Base-by-base conservation (phyloP, 2,329 filamentous ascomycete genomes). In the Cordyceps cateniannulata region DNA sequence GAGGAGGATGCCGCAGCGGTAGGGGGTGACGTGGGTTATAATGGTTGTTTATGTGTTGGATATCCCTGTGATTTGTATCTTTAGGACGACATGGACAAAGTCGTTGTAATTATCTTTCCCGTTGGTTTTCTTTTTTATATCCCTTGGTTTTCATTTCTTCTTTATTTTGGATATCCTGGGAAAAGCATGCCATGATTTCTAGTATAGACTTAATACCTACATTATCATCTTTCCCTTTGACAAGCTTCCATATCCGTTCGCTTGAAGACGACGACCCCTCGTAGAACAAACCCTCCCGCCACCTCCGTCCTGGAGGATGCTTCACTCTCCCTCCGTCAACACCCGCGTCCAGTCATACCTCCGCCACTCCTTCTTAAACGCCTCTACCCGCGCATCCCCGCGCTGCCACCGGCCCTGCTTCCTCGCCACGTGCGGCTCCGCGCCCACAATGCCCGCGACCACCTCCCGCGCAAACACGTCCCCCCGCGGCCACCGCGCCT, bases 381-480 rank as follows among this genome's bases (percentile, higher is more conserved):
- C 84, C 3, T 93, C 91, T 1, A 89, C 79, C 66, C 93, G 81
- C 40, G 81, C 79, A 66, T 88, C 88, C 3, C 82, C 83, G 71
- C 84, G 85, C 18, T 80, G 81, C 95, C 95, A 99, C 61, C 88
- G 80, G 1, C 93, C 95, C 75, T 98, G 93, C 73, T 86, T 89
- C 81, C 95, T 97, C 65, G 96, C 87, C 16, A 96, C 79, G 66
- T 96, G 88, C 3, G 89, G 85, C 64, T 87, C 91, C 25, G 85
- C 81, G 73, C 96, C 93, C 57, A 98, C 75, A 86, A 99, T 98
- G 2, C 93, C 95, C 0, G 92, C 95, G 42, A 99, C 79, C 7
- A 96, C 85, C 76, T 98, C 95, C 59, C 95, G 80, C 2, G 95
- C 95, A 72, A 99, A 99, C 20, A 97, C 73, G 73, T 99, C 95